Conservation (phyloP, 129 eudicot species). For the carrot (Daucus carota) region DH1_v3.0 NC_030383.2:31256501-31257000, state of each 20-base stretch:
- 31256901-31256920: slow-evolving; percentile 3
- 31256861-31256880: slow-evolving; percentile 7
- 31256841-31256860: slow-evolving; percentile 17
- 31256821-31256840: slow-evolving; percentile 19
- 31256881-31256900: slow-evolving; percentile 6
- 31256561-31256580: slow-evolving; percentile 11
- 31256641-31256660: slow-evolving; percentile 14
- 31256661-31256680: slow-evolving; percentile 17
- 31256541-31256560: neutral
- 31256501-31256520: slow-evolving; percentile 16
- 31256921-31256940: slow-evolving; percentile 11
- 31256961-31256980: slow-evolving; percentile 8
- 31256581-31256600: slow-evolving; percentile 15
- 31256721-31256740: neutral
- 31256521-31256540: slow-evolving; percentile 18
- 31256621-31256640: slow-evolving; percentile 9
- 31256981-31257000: slow-evolving; percentile 6
- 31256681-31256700: slow-evolving; percentile 18
- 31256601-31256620: slow-evolving; percentile 10
- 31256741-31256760: slow-evolving; percentile 10
- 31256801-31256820: slow-evolving; percentile 7
- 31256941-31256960: slow-evolving; percentile 1
- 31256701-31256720: slow-evolving; percentile 17
- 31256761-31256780: slow-evolving; percentile 13
- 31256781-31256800: slow-evolving; percentile 19